Percentiles rank a stretch among this genome's conserved stretches.
phyloP scores from a whole-genome alignment of 2,329 filamentous ascomycete species.

The Penicillium sp. region DNA sequence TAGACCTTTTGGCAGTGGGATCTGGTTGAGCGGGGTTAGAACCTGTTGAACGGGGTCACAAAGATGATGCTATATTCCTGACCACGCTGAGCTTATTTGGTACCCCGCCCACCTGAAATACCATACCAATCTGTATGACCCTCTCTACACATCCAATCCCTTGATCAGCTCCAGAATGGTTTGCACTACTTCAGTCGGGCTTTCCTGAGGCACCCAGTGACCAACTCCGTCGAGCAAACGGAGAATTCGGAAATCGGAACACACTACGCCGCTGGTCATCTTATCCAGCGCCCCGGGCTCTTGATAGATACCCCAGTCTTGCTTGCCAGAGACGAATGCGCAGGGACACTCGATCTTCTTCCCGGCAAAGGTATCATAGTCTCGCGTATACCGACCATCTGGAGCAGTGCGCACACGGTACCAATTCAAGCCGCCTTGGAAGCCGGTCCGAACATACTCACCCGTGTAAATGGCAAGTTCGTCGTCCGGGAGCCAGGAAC shows the following conservation, averaged over 20 bases:
- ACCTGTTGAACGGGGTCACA: too few species aligned
- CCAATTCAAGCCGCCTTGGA: slow-evolving; percentile 70
- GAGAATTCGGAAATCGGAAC: slow-evolving; percentile 57
- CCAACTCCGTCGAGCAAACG: slow-evolving; percentile 63
- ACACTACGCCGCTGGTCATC: slow-evolving; percentile 52
- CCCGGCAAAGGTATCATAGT: slow-evolving; percentile 63
- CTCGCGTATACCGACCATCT: slow-evolving; percentile 47
- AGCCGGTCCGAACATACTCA: slow-evolving; percentile 65
- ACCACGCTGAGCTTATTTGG: too few species aligned
- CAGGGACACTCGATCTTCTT: slow-evolving; percentile 64
- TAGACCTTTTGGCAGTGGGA: too few species aligned
- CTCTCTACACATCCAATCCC: slow-evolving; percentile 1
- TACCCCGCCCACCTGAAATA: too few species aligned
- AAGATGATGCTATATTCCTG: too few species aligned
- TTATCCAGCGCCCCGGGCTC: slow-evolving; percentile 66
- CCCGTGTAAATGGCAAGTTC: slow-evolving; percentile 63
- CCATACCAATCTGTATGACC: too few species aligned
- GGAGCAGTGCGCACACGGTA: slow-evolving; percentile 64
- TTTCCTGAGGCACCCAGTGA: slow-evolving; percentile 72
- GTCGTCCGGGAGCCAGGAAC: slow-evolving; percentile 60
- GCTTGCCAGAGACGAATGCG: slow-evolving; percentile 63
- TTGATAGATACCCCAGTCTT: slow-evolving; percentile 72
- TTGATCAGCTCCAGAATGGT: slow-evolving; percentile 22
- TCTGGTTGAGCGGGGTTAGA: too few species aligned
- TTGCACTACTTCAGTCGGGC: slow-evolving; percentile 56